Conservation (phyloP, 2,329 filamentous ascomycete species). For the Aspergillus nomiae region DNA sequence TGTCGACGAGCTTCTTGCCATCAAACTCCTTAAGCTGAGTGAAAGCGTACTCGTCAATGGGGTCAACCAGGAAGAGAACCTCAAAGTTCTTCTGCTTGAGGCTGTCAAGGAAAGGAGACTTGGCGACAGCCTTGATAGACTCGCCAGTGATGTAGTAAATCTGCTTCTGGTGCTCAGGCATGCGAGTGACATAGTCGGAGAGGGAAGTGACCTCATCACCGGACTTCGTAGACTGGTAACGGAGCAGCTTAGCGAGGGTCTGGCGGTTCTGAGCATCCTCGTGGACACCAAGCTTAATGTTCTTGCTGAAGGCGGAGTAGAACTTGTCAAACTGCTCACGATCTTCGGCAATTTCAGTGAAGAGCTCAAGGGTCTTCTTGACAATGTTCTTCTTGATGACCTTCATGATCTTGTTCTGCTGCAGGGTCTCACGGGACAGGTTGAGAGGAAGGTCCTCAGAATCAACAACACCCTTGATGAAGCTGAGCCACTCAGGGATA, state of each 20-base stretch:
- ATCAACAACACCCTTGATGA: conserved; percentile 99
- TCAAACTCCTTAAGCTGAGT: conserved; percentile 99
- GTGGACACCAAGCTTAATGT: conserved; percentile 99
- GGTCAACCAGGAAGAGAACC: conserved; percentile 98
- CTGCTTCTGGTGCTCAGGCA: conserved; percentile 99
- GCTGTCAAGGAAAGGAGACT: conserved; percentile 98
- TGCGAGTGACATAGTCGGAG: conserved; percentile 96
- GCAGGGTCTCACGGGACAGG: conserved; percentile 98
- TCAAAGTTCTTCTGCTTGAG: conserved; percentile 99
- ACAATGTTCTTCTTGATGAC: conserved; percentile 99
- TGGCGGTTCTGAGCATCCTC: conserved; percentile 98
- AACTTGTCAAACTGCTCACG: conserved; percentile 99
- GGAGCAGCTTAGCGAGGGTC: conserved; percentile 93
- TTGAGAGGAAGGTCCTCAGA: conserved; percentile 99
- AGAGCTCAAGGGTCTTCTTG: conserved; percentile 99
- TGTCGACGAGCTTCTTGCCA: conserved; percentile 99
- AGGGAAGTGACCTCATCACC: conserved; percentile 94
- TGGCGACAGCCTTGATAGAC: conserved; percentile 95
- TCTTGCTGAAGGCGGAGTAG: conserved; percentile 99
- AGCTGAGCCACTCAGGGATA: conserved; percentile 98
- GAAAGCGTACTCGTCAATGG: conserved; percentile 99
- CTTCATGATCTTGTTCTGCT: conserved; percentile 99
- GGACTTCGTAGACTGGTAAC: conserved; percentile 99
- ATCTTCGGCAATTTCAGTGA: conserved; percentile 98
- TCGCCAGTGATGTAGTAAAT: conserved; percentile 99